These are phyloP conservation scores for Coniochaeta sp. DNA, from an alignment of 2,329 filamentous ascomycete species.

Conservation along the genomic window DNA sequence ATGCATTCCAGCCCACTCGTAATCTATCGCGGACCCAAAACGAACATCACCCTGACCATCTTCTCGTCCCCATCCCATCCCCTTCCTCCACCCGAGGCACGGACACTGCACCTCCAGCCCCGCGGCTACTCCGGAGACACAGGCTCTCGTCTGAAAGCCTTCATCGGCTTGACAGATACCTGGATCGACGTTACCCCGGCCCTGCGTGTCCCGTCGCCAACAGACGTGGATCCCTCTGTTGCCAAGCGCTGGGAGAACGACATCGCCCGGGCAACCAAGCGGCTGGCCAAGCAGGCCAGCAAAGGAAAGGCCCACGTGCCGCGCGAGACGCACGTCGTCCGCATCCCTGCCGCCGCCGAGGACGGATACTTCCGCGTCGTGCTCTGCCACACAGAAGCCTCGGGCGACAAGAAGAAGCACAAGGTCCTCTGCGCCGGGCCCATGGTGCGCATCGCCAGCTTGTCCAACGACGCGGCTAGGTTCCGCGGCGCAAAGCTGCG, in stretches of 20 bases:
- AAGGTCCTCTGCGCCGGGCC: constrained; percentile 59
- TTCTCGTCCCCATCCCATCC: constrained; percentile 46
- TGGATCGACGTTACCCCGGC: constrained; percentile 65
- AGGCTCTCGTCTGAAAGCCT: constrained; percentile 58
- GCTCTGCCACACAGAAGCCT: constrained; percentile 35
- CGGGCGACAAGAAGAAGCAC: constrained; percentile 35
- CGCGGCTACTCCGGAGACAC: constrained; percentile 62
- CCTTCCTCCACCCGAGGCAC: constrained; percentile 38
- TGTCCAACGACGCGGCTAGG: constrained; percentile 52
- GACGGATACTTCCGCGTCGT: constrained; percentile 66
- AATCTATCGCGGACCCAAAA: constrained; percentile 59
- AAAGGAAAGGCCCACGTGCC: constrained; percentile 39
- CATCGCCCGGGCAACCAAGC: constrained; percentile 55
- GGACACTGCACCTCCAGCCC: constrained; percentile 60
- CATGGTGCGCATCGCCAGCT: constrained; percentile 62
- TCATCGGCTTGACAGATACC: constrained; percentile 48
- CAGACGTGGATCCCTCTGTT: constrained; percentile 46
- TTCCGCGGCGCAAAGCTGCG: constrained; percentile 57
- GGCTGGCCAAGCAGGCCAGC: constrained; percentile 36
- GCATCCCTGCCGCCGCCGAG: constrained; percentile 53
- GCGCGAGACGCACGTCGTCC: constrained; percentile 56
- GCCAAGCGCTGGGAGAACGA: constrained; percentile 64
- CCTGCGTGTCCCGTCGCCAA: constrained; percentile 28
- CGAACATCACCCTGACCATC: constrained; percentile 56
- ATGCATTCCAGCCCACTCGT: constrained; percentile 58